These are phyloP conservation scores for Oxyria digyna DNA, from an alignment of 148 eudicot species.

Conservation along the genomic window DNA sequence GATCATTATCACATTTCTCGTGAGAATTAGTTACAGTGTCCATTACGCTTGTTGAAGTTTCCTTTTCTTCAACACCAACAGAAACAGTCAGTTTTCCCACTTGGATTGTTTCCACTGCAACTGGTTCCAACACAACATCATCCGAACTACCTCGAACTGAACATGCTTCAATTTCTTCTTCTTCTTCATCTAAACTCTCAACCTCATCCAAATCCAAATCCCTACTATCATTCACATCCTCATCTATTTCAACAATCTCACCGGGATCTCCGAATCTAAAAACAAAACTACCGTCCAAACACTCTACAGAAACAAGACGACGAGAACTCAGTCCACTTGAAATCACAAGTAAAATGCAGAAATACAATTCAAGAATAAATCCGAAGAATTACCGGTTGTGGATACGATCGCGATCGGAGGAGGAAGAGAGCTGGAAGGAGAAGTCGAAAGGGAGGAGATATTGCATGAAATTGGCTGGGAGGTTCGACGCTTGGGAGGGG, in stretches of 20 bases:
- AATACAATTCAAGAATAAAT: background rate
- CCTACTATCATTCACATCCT: conserved; percentile 2
- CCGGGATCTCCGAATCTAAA: conserved; percentile 69
- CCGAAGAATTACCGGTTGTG: conserved; percentile 15
- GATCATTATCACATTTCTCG: background rate
- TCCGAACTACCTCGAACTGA: background rate
- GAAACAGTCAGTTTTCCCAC: background rate
- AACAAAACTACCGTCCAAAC: conserved; percentile 53
- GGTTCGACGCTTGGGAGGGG: conserved; percentile 3
- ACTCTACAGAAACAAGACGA: conserved; percentile 24
- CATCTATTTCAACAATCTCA: conserved; percentile 17
- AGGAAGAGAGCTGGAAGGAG: background rate
- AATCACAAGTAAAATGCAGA: background rate
- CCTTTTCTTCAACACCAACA: background rate
- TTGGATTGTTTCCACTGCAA: background rate
- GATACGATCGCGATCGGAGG: conserved; percentile 17
- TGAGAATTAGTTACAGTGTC: background rate
- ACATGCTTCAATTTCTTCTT: no score
- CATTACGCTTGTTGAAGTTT: background rate
- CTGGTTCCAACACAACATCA: background rate
- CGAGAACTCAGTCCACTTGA: background rate
- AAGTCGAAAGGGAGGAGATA: background rate
- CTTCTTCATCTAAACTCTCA: conserved; percentile 1
- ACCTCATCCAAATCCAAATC: background rate
- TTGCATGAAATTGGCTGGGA: background rate